Conservation (phyloP, 2,329 filamentous ascomycete species). For the Exophiala phaeomuriformis region DNA sequence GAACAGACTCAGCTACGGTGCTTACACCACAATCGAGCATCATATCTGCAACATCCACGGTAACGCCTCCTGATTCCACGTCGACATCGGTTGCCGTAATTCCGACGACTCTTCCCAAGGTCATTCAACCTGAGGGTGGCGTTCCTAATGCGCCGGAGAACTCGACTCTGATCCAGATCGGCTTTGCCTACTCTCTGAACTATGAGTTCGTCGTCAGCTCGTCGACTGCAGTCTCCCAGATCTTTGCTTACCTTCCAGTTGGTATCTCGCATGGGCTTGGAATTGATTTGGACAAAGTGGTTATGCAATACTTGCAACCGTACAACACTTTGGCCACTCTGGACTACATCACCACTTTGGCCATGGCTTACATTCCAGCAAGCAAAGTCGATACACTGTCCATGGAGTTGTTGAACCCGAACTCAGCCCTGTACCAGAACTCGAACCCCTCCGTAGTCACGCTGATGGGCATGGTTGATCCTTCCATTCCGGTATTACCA, state of each 20-base stretch:
- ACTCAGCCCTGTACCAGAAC: constrained; percentile 69
- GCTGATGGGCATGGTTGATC: constrained; percentile 75
- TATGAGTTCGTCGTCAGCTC: constrained; percentile 73
- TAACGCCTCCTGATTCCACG: constrained; percentile 31
- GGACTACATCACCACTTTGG: constrained; percentile 75
- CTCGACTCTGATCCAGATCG: constrained; percentile 70
- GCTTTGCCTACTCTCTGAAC: constrained; percentile 72
- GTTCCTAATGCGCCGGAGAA: constrained; percentile 53
- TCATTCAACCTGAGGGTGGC: constrained; percentile 64
- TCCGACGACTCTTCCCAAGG: constrained; percentile 61
- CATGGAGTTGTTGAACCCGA: constrained; percentile 62
- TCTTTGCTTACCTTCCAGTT: constrained; percentile 69
- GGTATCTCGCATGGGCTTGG: constrained; percentile 62
- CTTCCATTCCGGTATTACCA: constrained; percentile 63
- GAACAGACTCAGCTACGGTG: constrained; percentile 40
- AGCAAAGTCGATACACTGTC: constrained; percentile 61
- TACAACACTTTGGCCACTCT: constrained; percentile 50
- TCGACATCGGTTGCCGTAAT: constrained; percentile 44
- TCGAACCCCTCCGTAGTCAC: constrained; percentile 57
- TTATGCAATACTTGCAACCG: constrained; percentile 27
- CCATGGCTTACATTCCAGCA: constrained; percentile 66
- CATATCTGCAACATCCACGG: constrained; percentile 28
- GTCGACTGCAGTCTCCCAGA: constrained; percentile 68
- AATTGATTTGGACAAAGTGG: constrained; percentile 29
- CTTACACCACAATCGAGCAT: constrained; percentile 31